These are phyloP conservation scores for Scheffersomyces cryptocercus DNA, from an alignment of 1,139 yeast genomes.

Conservation along the genomic window DNA sequence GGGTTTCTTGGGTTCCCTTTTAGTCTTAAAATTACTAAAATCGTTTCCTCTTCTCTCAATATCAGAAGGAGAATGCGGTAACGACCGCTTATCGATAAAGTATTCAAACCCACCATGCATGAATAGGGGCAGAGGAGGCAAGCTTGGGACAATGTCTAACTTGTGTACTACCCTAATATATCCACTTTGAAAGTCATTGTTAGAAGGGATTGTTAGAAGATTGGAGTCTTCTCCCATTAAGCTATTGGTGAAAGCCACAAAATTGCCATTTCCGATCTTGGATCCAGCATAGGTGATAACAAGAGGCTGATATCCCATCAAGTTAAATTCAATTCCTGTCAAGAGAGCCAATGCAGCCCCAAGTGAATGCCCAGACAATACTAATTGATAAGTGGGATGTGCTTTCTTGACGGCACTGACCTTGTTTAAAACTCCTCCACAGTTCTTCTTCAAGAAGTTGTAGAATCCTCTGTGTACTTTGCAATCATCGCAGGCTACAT, in stretches of 20 bases:
- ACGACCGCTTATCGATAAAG: slow-evolving; percentile 37
- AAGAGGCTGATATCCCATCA: slow-evolving; percentile 52
- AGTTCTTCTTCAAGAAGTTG: slow-evolving; percentile 41
- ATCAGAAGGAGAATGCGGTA: slow-evolving; percentile 44
- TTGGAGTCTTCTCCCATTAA: slow-evolving; percentile 12
- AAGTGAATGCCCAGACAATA: slow-evolving; percentile 68
- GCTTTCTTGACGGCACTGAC: slow-evolving; percentile 28
- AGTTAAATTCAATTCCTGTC: slow-evolving; percentile 58
- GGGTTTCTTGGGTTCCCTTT: background rate
- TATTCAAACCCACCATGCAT: slow-evolving; percentile 54
- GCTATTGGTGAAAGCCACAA: slow-evolving; percentile 52
- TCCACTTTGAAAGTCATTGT: slow-evolving; percentile 26
- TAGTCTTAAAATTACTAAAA: too few relatives aligned
- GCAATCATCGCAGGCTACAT: slow-evolving; percentile 47
- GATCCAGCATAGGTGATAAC: slow-evolving; percentile 65
- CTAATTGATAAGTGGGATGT: slow-evolving; percentile 49
- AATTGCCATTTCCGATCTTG: slow-evolving; percentile 54
- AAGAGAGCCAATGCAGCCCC: slow-evolving; percentile 71
- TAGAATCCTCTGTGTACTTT: slow-evolving; percentile 61
- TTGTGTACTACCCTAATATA: slow-evolving; percentile 55
- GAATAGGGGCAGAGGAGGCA: slow-evolving; percentile 53
- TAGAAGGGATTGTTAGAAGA: slow-evolving; percentile 7
- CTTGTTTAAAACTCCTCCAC: slow-evolving; percentile 33
- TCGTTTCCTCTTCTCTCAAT: background rate
- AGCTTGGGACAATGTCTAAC: slow-evolving; percentile 56